phyloP scores from a whole-genome alignment of 2,329 filamentous ascomycete genomes.

The Colletotrichum sublineola region DNA sequence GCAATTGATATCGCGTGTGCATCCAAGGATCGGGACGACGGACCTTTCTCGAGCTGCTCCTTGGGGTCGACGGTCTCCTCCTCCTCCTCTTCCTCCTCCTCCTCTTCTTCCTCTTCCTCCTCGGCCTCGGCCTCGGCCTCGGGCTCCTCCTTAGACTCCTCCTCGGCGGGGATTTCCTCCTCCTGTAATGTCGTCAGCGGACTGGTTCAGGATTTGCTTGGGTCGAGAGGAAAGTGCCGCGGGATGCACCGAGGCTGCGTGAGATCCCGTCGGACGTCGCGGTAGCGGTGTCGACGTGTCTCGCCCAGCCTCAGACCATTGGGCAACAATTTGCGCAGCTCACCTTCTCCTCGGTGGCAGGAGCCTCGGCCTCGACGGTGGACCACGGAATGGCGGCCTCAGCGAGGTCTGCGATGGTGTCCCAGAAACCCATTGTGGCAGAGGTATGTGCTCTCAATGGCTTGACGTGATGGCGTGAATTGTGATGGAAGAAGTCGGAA shows the following conservation, averaged over 20 bases:
- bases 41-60: constrained; percentile 92
- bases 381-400: constrained; percentile 76
- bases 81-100: constrained; percentile 82
- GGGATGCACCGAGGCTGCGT: not conserved
- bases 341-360: constrained; percentile 75
- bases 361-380: constrained; percentile 75
- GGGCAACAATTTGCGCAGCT: constrained; percentile 45
- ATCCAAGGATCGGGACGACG: constrained; percentile 56
- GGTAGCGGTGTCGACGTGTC: not conserved
- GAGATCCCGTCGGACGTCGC: not conserved
- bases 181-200: constrained; percentile 47
- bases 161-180: constrained; percentile 52
- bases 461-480: constrained; percentile 42
- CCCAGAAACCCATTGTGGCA: constrained; percentile 75
- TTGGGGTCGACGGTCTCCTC: constrained; percentile 88
- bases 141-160: constrained; percentile 50
- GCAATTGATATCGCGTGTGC: not conserved
- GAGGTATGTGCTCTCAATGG: constrained; percentile 53
- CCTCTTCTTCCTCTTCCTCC: constrained; percentile 70
- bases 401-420: constrained; percentile 73
- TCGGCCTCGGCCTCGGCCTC: constrained; percentile 63
- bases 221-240: not conserved
- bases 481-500: constrained; percentile 53
- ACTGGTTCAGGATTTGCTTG: not conserved
- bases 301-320: constrained; percentile 12